Conservation (phyloP, 179 eudicot genomes). For the Silene vulgaris region DNA sequence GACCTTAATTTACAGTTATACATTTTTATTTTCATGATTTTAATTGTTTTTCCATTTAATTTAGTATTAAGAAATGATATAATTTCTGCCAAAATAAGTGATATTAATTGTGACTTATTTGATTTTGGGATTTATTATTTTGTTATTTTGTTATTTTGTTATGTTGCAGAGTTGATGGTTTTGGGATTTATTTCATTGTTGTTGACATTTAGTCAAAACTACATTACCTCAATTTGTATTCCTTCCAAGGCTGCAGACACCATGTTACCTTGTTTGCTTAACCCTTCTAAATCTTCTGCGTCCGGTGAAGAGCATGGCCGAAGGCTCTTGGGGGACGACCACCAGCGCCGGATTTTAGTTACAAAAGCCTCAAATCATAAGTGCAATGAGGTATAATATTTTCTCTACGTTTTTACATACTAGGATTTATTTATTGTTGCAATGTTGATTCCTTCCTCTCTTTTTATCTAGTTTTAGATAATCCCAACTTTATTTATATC, state of each 20-base stretch:
- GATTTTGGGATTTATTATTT: constrained; percentile 61
- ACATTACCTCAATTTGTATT: constrained; percentile 63
- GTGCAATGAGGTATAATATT: constrained; percentile 39
- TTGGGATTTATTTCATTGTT: constrained; percentile 82
- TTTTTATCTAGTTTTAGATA: too few species aligned
- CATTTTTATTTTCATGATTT: too few species aligned
- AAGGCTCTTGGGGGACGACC: constrained; percentile 40
- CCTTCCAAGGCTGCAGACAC: constrained; percentile 41
- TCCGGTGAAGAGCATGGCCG: constrained; percentile 31
- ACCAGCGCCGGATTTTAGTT: constrained; percentile 37
- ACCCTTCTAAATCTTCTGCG: background rate
- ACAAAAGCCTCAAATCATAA: constrained; percentile 8
- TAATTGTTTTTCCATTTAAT: too few species aligned
- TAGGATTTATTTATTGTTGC: background rate
- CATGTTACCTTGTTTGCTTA: constrained; percentile 69
- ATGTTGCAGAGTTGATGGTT: constrained; percentile 78
- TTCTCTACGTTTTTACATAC: too few species aligned
- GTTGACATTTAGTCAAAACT: constrained; percentile 72
- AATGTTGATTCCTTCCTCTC: too few species aligned
- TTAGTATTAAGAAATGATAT: too few species aligned
- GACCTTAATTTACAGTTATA: too few species aligned
- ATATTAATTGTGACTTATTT: too few species aligned
- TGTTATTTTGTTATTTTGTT: constrained; percentile 16
- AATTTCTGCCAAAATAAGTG: too few species aligned
- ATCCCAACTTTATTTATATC: too few species aligned